Conservation (phyloP, 768 basidiomycete species). For the Aureoboletus auriporus region DNA sequence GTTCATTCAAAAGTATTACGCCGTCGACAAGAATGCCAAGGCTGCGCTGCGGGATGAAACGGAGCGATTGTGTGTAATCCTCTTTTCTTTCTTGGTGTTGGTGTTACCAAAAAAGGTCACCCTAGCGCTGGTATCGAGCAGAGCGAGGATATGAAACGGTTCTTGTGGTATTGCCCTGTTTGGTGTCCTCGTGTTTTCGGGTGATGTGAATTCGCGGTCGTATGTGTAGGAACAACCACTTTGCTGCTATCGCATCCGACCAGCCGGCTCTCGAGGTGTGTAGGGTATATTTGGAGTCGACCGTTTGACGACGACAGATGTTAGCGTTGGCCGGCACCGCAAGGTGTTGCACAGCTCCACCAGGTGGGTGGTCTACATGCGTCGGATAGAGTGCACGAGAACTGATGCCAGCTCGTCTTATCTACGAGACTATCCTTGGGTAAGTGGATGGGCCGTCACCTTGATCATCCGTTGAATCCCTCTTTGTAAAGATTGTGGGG, state of each 20-base stretch:
- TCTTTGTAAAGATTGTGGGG: conserved; percentile 51
- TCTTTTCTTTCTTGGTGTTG: neutral
- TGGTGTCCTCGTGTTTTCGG: neutral
- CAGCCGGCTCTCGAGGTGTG: conserved; percentile 61
- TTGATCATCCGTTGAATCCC: too few species aligned
- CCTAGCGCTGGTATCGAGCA: conserved; percentile 64
- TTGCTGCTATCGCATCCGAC: conserved; percentile 66
- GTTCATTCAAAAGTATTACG: conserved; percentile 55
- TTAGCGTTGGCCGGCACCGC: conserved; percentile 52
- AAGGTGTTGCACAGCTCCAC: conserved; percentile 46
- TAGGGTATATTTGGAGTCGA: neutral
- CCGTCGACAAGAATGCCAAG: conserved; percentile 39
- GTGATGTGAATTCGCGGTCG: neutral
- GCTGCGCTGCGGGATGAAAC: conserved; percentile 37
- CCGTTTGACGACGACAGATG: neutral
- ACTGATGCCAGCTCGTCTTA: conserved; percentile 1
- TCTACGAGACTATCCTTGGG: conserved; percentile 49
- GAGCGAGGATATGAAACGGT: conserved; percentile 65
- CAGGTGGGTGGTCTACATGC: conserved; percentile 38
- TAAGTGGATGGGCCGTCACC: conserved; percentile 27
- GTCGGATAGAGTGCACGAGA: too few species aligned
- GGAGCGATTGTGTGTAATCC: conserved; percentile 48
- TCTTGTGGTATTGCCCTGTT: conserved; percentile 48
- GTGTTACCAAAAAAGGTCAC: neutral
- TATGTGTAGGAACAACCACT: conserved; percentile 61